phyloP scores from a whole-genome alignment of 2,329 filamentous ascomycete species.

The Graphiopsis chlorocephala region DNA sequence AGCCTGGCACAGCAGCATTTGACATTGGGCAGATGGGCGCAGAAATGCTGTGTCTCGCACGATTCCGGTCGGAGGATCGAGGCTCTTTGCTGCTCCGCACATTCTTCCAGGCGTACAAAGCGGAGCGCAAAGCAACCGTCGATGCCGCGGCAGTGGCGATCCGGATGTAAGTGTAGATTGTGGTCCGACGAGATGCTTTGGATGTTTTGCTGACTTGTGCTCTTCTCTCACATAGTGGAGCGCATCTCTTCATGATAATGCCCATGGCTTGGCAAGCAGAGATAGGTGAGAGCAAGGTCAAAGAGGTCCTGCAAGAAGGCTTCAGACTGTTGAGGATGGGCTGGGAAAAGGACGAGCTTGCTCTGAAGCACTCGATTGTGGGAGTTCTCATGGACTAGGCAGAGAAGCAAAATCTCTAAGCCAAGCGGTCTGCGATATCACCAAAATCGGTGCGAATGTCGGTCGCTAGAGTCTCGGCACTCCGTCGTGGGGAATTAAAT shows the following conservation, averaged over 20 bases:
- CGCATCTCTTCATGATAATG: slow-evolving; percentile 21
- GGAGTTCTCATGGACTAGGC: background rate
- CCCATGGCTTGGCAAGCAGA: slow-evolving; percentile 1
- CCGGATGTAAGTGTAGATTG: slow-evolving; percentile 8
- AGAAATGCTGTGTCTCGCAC: slow-evolving; percentile 21
- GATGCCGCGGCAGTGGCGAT: slow-evolving; percentile 19
- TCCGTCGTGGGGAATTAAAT: background rate
- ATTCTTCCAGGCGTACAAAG: slow-evolving; percentile 16
- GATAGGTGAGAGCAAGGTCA: background rate
- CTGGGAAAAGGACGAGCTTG: background rate
- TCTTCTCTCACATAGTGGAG: background rate
- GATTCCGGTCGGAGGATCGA: slow-evolving; percentile 10
- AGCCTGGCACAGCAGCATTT: slow-evolving; percentile 20
- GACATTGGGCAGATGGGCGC: slow-evolving; percentile 24
- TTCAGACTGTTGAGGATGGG: slow-evolving; percentile 2
- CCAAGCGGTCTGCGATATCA: background rate
- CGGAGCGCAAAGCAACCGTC: background rate
- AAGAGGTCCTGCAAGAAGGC: background rate
- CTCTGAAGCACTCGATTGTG: slow-evolving; percentile 5
- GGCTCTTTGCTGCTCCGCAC: slow-evolving; percentile 12
- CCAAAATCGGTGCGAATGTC: background rate
- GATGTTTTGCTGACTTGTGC: background rate
- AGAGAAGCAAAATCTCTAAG: background rate
- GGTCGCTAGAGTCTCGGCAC: background rate
- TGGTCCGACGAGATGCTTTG: background rate